Conservation (phyloP, 2,329 filamentous ascomycete genomes). For the Microthyrium microscopicum region DNA sequence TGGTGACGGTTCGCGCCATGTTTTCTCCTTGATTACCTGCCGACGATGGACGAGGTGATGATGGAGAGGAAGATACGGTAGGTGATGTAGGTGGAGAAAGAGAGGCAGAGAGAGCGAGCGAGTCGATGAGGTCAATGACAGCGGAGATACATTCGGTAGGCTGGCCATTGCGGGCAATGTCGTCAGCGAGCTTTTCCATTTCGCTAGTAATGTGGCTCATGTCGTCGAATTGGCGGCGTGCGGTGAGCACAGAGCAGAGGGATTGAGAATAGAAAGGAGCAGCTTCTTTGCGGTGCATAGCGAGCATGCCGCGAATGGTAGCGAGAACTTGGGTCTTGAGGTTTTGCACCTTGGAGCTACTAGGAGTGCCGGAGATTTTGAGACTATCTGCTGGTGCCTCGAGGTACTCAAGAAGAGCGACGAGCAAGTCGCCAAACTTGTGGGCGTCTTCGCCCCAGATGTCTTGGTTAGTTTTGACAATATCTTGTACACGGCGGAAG, state of each 20-base stretch:
- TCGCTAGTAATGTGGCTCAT: constrained; percentile 57
- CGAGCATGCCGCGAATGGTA: constrained; percentile 56
- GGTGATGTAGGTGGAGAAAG: constrained; percentile 9
- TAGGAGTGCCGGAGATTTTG: constrained; percentile 27
- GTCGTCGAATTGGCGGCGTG: constrained; percentile 49
- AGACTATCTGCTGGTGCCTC: constrained; percentile 34
- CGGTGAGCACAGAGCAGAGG: constrained; percentile 48
- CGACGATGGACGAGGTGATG: constrained; percentile 18
- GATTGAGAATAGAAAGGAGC: constrained; percentile 50
- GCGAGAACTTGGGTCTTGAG: constrained; percentile 59
- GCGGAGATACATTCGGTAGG: constrained; percentile 33
- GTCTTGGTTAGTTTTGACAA: constrained; percentile 45
- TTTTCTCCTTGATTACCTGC: constrained; percentile 10
- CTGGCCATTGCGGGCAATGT: constrained; percentile 51
- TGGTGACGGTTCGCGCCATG: constrained; percentile 17
- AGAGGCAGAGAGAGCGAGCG: constrained; percentile 12
- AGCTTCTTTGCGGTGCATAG: constrained; percentile 48
- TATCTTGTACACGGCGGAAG: constrained; percentile 60
- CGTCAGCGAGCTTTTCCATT: constrained; percentile 55
- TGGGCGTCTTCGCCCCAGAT: constrained; percentile 50
- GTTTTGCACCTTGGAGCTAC: constrained; percentile 51
- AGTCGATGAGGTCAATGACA: constrained; percentile 21
- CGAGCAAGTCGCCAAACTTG: constrained; percentile 50
- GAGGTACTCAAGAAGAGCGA: constrained; percentile 55
- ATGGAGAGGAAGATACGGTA: constrained; percentile 12